Base-by-base conservation (phyloP, 2,329 filamentous ascomycete genomes). In the Colletotrichum musicola region DNA sequence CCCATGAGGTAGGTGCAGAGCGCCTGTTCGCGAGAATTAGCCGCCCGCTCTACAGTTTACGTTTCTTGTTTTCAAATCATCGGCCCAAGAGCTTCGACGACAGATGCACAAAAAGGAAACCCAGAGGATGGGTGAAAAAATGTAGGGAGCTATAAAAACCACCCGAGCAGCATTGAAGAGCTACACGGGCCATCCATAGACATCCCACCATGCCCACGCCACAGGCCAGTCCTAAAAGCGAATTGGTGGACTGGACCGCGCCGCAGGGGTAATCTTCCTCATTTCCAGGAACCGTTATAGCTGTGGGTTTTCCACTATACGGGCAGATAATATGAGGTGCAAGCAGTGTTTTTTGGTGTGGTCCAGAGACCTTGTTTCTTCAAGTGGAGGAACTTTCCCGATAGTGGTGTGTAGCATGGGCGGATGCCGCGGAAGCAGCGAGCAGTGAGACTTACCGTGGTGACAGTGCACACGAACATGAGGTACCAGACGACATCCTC, bases 401-500 rank as follows among this genome's bases (percentile, higher is more conserved):
- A 50, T 38, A 14, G 38, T 13, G 25, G 4, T 22, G 10, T 44
- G 53, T 46, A 54, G n/a, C 49, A n/a, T 64, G 65, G 54, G 56
- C 55, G 51, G 47, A 22, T 35, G 38, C 66, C 40, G 55, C 62
- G 42, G 25, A 25, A n/a, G 27, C 60, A 42, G 60, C 42, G 30
- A 72, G 69, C 72, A 66, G 75, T 73, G 68, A 71, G 73, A 84
- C 94, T 90, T 93, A 97, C 94, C 84, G 94, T 77, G 72, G 96
- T 95, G 75, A 91, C 81, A 59, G 82, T 81, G 73, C 87, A 85
- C 74, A 95, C 86, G 77, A 96, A 96, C 68, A 90, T 81, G 74
- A 97, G 82, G 78, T 97, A 97, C 82, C 90, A 90, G 71, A 96
- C 85, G 74, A 96, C 88, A 77, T 96, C 92, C 76, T 93, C 94